Conservation (phyloP, 2,329 filamentous ascomycete species). For the Fusarium sp. region DNA sequence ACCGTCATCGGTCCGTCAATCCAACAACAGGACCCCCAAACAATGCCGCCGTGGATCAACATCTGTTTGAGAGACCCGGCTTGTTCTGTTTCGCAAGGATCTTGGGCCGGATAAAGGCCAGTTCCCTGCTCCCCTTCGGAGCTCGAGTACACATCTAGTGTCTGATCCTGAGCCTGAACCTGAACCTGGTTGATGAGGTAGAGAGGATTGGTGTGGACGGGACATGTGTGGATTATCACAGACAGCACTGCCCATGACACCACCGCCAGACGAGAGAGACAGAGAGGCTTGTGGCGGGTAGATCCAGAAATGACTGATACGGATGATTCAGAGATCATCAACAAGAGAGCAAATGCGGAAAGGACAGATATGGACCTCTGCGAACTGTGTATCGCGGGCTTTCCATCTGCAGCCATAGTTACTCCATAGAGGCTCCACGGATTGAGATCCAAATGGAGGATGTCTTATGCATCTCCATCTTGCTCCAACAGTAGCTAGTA, state of each 20-base stretch:
- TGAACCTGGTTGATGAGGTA: conserved; percentile 5
- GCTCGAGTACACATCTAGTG: conserved; percentile 15
- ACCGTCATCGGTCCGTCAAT: conserved; percentile 16
- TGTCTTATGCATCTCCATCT: conserved; percentile 2
- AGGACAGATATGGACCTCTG: conserved; percentile 13
- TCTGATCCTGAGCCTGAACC: conserved; percentile 23
- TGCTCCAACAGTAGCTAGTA: conserved; percentile 18
- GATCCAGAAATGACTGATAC: neutral
- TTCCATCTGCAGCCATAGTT: neutral
- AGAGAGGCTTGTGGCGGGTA: no score
- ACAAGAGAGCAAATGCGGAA: neutral
- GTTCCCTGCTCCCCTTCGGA: conserved; percentile 25
- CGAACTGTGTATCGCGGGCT: conserved; percentile 1
- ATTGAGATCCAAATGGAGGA: neutral
- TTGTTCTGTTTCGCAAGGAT: conserved; percentile 30
- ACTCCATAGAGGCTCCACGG: neutral
- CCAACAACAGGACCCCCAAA: conserved; percentile 7
- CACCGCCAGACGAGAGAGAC: neutral
- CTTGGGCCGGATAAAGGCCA: conserved; percentile 37
- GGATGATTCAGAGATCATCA: conserved; percentile 11
- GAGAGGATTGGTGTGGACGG: neutral
- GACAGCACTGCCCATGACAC: conserved; percentile 8
- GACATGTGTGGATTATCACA: conserved; percentile 7
- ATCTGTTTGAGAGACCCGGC: conserved; percentile 12
- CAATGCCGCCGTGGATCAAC: conserved; percentile 20